These are phyloP conservation scores for Cladosporium sp. DNA, from an alignment of 2,329 filamentous ascomycete genomes.

Conservation along the genomic window DNA sequence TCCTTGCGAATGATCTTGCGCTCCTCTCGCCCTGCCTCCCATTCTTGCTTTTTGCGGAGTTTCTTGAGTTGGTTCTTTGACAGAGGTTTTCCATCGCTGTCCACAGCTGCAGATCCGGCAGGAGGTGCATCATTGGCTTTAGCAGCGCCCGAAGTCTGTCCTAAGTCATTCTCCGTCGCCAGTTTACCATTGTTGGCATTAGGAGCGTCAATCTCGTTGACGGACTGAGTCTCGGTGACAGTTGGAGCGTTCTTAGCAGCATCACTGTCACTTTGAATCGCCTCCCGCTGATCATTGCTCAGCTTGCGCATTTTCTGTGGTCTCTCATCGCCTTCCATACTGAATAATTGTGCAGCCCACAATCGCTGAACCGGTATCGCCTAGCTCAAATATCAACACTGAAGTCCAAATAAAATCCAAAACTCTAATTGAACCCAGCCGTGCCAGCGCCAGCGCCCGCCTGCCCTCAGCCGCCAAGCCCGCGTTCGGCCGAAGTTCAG, in stretches of 20 bases:
- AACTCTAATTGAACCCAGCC: background rate
- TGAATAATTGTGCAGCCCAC: conserved; percentile 5
- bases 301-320: conserved; percentile 52
- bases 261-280: background rate
- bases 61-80: conserved; percentile 89
- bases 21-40: conserved; percentile 62
- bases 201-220: background rate
- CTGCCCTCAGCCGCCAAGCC: background rate
- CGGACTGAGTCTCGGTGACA: background rate
- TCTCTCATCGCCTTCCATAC: conserved; percentile 52
- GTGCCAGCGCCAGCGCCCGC: background rate
- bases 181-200: no score
- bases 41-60: conserved; percentile 62
- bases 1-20: conserved; percentile 55
- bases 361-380: no score
- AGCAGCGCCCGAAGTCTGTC: no score
- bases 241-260: background rate
- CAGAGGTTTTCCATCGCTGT: conserved; percentile 32
- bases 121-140: background rate
- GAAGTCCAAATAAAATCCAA: background rate
- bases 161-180: no score
- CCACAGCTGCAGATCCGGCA: background rate
- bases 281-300: conserved; percentile 27
- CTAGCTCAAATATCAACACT: background rate
- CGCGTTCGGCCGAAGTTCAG: background rate